Conservation (phyloP, 768 basidiomycete genomes). For the Tylopilus balloui region DNA sequence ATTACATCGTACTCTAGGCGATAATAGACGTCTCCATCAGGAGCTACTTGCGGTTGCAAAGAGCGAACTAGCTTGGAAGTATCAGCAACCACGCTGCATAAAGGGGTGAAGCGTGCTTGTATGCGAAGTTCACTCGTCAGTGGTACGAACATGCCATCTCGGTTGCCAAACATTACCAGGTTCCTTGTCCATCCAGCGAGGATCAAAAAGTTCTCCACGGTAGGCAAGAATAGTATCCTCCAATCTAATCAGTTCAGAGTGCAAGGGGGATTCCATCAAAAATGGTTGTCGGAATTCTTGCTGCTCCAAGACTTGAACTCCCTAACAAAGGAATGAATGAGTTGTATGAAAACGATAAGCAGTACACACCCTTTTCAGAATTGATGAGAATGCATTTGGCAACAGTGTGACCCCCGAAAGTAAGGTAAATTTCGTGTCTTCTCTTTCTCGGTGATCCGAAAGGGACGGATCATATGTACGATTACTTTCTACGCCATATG, state of each 20-base stretch:
- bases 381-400: slow-evolving; percentile 34
- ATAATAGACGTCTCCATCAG: slow-evolving; percentile 11
- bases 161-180: background rate
- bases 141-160: too few relatives aligned
- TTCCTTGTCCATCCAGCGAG: slow-evolving; percentile 12
- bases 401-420: slow-evolving; percentile 29
- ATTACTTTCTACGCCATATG: slow-evolving; percentile 34
- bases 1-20: slow-evolving; percentile 30
- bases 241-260: background rate
- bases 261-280: background rate
- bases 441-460: slow-evolving; percentile 36
- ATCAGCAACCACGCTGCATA: slow-evolving; percentile 13
- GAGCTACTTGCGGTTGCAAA: background rate
- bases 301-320: slow-evolving; percentile 17
- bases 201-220: slow-evolving; percentile 6
- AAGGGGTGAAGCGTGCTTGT: slow-evolving; percentile 2
- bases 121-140: background rate
- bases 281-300: slow-evolving; percentile 19
- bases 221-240: slow-evolving; percentile 11
- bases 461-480: slow-evolving; percentile 24
- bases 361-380: slow-evolving; percentile 30
- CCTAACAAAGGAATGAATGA: background rate
- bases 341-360: accelerated
- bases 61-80: slow-evolving; percentile 4
- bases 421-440: slow-evolving; percentile 12